Base-by-base conservation (phyloP, 78 protist species). In the Emiliania huxleyi region DNA sequence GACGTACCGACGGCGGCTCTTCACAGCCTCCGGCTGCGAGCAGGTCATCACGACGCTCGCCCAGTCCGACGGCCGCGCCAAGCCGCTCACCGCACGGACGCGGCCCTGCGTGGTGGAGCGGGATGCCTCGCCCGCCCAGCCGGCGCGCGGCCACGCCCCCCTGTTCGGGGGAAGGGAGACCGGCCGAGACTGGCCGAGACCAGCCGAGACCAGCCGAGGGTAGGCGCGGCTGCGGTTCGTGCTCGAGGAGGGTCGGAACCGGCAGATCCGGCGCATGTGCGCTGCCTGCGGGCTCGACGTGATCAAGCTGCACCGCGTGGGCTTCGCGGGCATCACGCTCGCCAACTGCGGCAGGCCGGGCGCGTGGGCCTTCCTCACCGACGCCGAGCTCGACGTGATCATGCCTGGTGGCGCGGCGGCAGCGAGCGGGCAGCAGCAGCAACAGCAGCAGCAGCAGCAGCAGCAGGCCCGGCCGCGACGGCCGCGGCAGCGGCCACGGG, bases 191-290 rank as follows among this genome's bases (percentile, higher is more conserved):
- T n/a, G n/a, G n/a, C n/a, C n/a, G n/a, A n/a, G n/a, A n/a, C n/a
- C n/a, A n/a, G n/a, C n/a, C n/a, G n/a, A n/a, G n/a, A n/a, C n/a
- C n/a, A n/a, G 62, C 29, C 62, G 62, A 8, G 62, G 29, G 62
- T 52, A 15, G 69, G 6, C 40, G 8, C 42, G 43, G 18, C 62
- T 44, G 35, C 71, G 90, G 22, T 81, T 81, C 38, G 71, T 48
- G 45, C 71, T 85, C 29, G 21, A 35, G 15, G 90, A 85, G 71
- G 90, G 90, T 26, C 62, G 71, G 8, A 44, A 85, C 44, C 90
- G 71, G 18, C 90, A 85, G 44, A 35, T 85, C 33, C 62, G 71
- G 6, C 90, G 90, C 19, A 85, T 85, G 90, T 44, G 73, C 90
- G 5, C 6, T 18, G 73, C 38, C 73, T 0, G 11, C 45, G 62